A percentile compares a stretch with the other conserved stretches of the same genome.
Conservation (phyloP, 352 stramenopile species). For the Phytophthora pini region DNA sequence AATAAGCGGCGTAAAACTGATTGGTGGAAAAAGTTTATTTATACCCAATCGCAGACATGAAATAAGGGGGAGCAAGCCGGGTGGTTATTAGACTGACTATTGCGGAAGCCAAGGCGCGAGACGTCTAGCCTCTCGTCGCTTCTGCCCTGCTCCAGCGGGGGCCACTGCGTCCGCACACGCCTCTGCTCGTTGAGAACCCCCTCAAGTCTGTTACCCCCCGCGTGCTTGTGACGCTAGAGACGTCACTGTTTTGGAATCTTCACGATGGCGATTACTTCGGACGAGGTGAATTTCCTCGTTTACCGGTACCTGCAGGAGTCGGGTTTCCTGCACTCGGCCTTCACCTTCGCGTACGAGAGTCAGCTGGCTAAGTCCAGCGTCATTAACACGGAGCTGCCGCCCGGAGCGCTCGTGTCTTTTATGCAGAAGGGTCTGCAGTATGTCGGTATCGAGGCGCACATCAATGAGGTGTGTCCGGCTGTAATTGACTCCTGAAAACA, state of each 20-base stretch:
- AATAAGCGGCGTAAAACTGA: too few species aligned
- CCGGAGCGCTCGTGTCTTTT: constrained; percentile 97
- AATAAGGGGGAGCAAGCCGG: constrained; percentile 12
- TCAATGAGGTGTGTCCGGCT: constrained; percentile 74
- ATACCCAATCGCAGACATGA: constrained; percentile 14
- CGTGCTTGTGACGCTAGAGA: background rate
- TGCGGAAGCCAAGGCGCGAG: constrained; percentile 35
- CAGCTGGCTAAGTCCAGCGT: constrained; percentile 95
- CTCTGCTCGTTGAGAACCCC: constrained; percentile 5
- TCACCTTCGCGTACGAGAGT: constrained; percentile 99
- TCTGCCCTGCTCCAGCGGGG: constrained; percentile 20
- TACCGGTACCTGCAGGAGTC: constrained; percentile 98
- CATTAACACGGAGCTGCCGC: constrained; percentile 93
- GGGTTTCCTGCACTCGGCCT: constrained; percentile 97
- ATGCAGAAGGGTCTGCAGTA: constrained; percentile 99
- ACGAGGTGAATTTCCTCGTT: constrained; percentile 99
- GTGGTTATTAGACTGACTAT: constrained; percentile 46
- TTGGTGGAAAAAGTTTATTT: background rate
- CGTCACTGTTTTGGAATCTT: constrained; percentile 6
- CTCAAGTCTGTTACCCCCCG: background rate
- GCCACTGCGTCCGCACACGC: constrained; percentile 6
- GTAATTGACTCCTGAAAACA: background rate
- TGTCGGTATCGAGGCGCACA: constrained; percentile 91
- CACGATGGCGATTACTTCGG: constrained; percentile 91
- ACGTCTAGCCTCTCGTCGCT: constrained; percentile 24